Base-by-base conservation (phyloP, 2,329 filamentous ascomycete species). In the Penicillium griseofulvum region DNA sequence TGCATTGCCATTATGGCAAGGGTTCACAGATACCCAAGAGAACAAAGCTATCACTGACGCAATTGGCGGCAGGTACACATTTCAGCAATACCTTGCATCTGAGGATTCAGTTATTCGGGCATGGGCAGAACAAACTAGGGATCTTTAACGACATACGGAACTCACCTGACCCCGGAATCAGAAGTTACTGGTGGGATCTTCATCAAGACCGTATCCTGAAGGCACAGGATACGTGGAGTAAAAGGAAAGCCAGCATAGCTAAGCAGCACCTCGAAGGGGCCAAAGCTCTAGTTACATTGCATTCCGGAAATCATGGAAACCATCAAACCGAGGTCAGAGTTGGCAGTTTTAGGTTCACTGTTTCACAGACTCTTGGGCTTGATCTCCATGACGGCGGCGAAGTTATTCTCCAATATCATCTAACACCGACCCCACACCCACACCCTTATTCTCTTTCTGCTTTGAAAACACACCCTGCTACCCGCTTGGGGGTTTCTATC, bases 1-100 rank as follows among this genome's bases (percentile, higher is more conserved):
- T 44, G 53, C 49, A 17, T 47, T 52, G 33, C 58, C 58, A 17
- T 28, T 58, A 28, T 60, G 52, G 58, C 55, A 56, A 45, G 39
- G 49, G 1, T 52, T 52, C 39, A 38, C 31, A n/a, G 16, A 37
- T 28, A 8, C 8, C 9, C 22, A 11, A 11, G 39, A 28, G 9
- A 26, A 28, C 39, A 42, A 28, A 11, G 22, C 29, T 11, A 52
- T 29, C 33, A 10, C n/a, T 5, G 31, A 52, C 7, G 31, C 49
- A 12, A 31, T 29, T 14, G 39, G 39, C n/a, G 22, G 22, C 16
- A 42, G 22, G n/a, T 42, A 22, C 5, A 26, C 39, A 24, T 26
- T 42, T 28, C 22, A 28, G 17, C 39, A 28, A 28, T 42, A 26
- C 16, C 24, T 28, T 17, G 14, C 22, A 42, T 42, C 39, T 8